phyloP scores from a whole-genome alignment of 2,329 filamentous ascomycete species.

The Phaeoacremonium minimum region DNA sequence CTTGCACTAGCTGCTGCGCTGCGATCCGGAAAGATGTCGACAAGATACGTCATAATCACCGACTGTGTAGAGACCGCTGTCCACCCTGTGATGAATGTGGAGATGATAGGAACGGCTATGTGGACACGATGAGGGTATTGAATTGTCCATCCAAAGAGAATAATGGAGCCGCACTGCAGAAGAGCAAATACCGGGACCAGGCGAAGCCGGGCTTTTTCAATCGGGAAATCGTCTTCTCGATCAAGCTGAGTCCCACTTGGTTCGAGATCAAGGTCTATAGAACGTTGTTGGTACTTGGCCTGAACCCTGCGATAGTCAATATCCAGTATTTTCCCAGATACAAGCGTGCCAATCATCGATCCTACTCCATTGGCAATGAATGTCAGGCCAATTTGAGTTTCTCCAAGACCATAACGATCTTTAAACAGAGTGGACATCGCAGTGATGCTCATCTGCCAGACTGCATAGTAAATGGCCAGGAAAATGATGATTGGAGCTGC shows the following conservation, averaged over 20 bases:
- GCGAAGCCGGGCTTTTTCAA: conserved; percentile 47
- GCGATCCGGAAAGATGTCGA: conserved; percentile 45
- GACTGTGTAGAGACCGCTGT: conserved; percentile 43
- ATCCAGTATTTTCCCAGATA: conserved; percentile 48
- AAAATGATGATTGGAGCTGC: conserved; percentile 40
- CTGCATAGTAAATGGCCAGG: conserved; percentile 44
- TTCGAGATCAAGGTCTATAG: conserved; percentile 1
- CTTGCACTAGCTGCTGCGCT: conserved; percentile 48
- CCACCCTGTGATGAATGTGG: conserved; percentile 49
- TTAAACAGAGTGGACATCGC: conserved; percentile 46
- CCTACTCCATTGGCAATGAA: conserved; percentile 53
- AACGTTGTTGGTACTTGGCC: conserved; percentile 15
- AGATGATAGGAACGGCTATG: conserved; percentile 43
- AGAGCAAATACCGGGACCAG: conserved; percentile 38
- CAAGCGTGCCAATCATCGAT: conserved; percentile 46
- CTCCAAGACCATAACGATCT: conserved; percentile 32
- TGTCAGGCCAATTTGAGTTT: conserved; percentile 41
- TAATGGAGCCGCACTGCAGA: conserved; percentile 38
- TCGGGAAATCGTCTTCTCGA: conserved; percentile 28
- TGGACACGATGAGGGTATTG: conserved; percentile 34
- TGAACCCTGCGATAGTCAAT: conserved; percentile 41
- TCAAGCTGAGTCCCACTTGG: background rate
- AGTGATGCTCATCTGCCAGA: conserved; percentile 53
- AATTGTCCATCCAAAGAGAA: conserved; percentile 49
- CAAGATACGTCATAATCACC: conserved; percentile 45